Evolutionary conservation across 164 flowering plant genomes (phyloP), one percentile per base, ranked within the genome.

Genomic region (Hamamelis virginiana): DNA sequence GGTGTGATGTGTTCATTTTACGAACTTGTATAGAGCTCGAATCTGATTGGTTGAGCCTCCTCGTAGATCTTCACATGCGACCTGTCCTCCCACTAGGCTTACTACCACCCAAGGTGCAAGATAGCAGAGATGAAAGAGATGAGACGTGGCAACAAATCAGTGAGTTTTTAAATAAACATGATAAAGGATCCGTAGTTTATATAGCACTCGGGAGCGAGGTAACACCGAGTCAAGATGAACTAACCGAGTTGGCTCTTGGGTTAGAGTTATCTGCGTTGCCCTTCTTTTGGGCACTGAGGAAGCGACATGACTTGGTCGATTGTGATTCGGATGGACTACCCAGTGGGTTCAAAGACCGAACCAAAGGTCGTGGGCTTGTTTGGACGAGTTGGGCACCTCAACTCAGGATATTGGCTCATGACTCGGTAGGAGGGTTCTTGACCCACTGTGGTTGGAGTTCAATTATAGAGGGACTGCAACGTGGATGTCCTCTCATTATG

Each of bases 161-260:
- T 5, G 63, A 43, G 1, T 81, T 77, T 77, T 65, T 81, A 3
- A 76, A 81, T 65, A 44, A 57, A 45, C 77, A 68, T 0, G 27
- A 21, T 1, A 27, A 51, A 9, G 67, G 75, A n/a, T 72, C 77
- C 0, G 81, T 78, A 4, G 69, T 74, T n/a, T 73, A 80, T 27
- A 69, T 80, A 1, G 79, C 80, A 25, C 43, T 79, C 8, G 82
- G 82, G 23, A 76, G 71, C 56, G 82, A 79, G 69, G 56, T 65
- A 11, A 56, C 43, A 18, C 68, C 52, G 28, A 74, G 66, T 60
- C 68, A 67, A 15, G 71, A 59, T 1, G 61, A 79, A 25, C 26
- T 73, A 46, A 64, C 13, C 26, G 77, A 76, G 75, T 27, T 79
- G 63, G 82, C 82, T 19, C 51, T 59, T 9, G 82, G 80, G 44